Evolutionary conservation across 1,284 basidiomycete species (phyloP), one percentile per base, ranked within the genome.

Genomic region (Tilletia horrida): DNA sequence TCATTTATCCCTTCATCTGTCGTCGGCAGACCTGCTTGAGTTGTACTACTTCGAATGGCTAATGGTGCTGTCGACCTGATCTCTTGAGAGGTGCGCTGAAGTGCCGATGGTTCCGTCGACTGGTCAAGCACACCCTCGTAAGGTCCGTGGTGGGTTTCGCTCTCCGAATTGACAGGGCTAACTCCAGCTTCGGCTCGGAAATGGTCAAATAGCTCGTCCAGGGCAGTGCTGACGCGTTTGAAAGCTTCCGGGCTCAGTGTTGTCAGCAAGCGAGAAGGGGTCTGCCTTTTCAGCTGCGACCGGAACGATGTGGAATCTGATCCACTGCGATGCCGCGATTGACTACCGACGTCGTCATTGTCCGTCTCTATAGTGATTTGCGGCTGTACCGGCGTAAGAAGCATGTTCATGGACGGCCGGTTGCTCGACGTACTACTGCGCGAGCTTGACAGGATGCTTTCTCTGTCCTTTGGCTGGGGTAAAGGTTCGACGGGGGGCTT

Each of bases 181-280:
- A 40, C 43, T 1, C 27, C 62, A 8, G 40, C 67, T 21, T 68
- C 67, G 14, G 47, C 62, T 4, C 63, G 67, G n/a, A 78, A 72
- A 42, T 74, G 67, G 16, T 69, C 73, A 44, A 73, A 77, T 4
- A 79, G 75, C 59, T 79, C 77, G 27, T 77, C 73, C 8, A 79
- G 69, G 0, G 77, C 77, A 1, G 74, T 77, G 66, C 76, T 77
- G 68, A 79, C 75, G 55, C 77, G 70, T 40, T 73, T 71, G 70
- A 77, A 77, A 13, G 76, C 74, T 59, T 79, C 76, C 0, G 77
- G 77, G 9, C 73, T 68, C 44, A 75, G 72, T 18, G 65, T 75
- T 27, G 67, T 73, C 23, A 74, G 69, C 47, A 76, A 62, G 16
- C 64, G 65, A 7, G 70, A 69, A 27, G 69, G 55, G 66, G 66